phyloP scores from a whole-genome alignment of 169 alveolate genomes.

The Plasmodium inui region DNA sequence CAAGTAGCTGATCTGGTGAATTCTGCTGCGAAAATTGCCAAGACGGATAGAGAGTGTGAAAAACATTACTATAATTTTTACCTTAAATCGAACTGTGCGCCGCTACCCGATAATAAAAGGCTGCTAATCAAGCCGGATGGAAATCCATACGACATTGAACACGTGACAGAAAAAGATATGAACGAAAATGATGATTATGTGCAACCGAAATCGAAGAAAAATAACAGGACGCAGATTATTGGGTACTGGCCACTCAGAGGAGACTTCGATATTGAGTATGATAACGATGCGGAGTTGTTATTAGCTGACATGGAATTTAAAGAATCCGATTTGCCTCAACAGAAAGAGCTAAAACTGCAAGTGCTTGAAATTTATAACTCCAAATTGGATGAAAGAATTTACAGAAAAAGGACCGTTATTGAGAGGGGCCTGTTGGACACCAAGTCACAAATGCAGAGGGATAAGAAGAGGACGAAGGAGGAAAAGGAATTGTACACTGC shows the following conservation, averaged over 20 bases:
- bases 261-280: slow-evolving; percentile 98
- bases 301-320: slow-evolving; percentile 98
- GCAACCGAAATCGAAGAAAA: slow-evolving; percentile 76
- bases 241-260: slow-evolving; percentile 98
- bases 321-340: slow-evolving; percentile 88
- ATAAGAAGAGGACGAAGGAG: slow-evolving; percentile 90
- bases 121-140: slow-evolving; percentile 68
- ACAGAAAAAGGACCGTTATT: slow-evolving; percentile 88
- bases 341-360: slow-evolving; percentile 85
- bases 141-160: slow-evolving; percentile 65
- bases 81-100: slow-evolving; percentile 86
- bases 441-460: slow-evolving; percentile 90
- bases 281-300: slow-evolving; percentile 97
- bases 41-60: slow-evolving; percentile 88
- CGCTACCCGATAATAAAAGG: slow-evolving; percentile 81
- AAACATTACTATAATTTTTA: slow-evolving; percentile 85
- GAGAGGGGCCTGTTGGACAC: slow-evolving; percentile 91
- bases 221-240: slow-evolving; percentile 87
- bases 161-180: slow-evolving; percentile 26
- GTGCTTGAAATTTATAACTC: slow-evolving; percentile 92
- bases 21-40: slow-evolving; percentile 79
- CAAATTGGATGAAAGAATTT: slow-evolving; percentile 91
- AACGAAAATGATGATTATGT: slow-evolving; percentile 59
- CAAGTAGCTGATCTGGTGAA: slow-evolving; percentile 84
- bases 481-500: slow-evolving; percentile 92